Evolutionary conservation across 1,284 basidiomycete species (phyloP).

Genomic region (Sporisorium sorghi): DNA sequence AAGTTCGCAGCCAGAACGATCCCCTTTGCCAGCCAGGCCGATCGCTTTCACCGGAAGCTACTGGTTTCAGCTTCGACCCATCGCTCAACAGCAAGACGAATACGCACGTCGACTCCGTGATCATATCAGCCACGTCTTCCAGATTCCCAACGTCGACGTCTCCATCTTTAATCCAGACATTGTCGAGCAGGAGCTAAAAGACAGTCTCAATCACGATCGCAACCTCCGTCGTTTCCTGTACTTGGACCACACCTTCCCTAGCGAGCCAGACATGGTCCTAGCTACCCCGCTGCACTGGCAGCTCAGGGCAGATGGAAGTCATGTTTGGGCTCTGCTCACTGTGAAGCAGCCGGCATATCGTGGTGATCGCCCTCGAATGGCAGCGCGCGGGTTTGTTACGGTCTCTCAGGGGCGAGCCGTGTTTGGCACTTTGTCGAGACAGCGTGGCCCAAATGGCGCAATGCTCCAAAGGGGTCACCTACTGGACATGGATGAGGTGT

Average conservation of each 20-base stretch:
- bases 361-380: not conserved
- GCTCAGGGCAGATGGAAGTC: not conserved
- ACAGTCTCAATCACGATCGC: constrained; percentile 1
- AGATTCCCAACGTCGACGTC: not conserved
- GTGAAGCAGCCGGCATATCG: not conserved
- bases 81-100: not conserved
- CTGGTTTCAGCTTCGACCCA: not conserved
- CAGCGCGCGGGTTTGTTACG: not conserved
- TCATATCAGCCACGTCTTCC: not conserved
- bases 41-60: not conserved
- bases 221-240: constrained; percentile 6
- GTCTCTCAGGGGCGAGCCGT: not conserved
- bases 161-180: not conserved
- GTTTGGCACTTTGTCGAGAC: not conserved
- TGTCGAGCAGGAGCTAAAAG: not conserved
- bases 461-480: constrained; percentile 2
- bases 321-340: not conserved
- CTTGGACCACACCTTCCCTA: not conserved
- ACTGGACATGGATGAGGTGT: constrained; percentile 11
- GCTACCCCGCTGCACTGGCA: not conserved
- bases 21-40: not conserved
- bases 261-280: not conserved
- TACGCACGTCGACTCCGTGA: not conserved
- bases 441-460: not conserved
- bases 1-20: not conserved